Conservation (phyloP, 768 basidiomycete genomes). For the Pleurotus tuoliensis region DNA sequence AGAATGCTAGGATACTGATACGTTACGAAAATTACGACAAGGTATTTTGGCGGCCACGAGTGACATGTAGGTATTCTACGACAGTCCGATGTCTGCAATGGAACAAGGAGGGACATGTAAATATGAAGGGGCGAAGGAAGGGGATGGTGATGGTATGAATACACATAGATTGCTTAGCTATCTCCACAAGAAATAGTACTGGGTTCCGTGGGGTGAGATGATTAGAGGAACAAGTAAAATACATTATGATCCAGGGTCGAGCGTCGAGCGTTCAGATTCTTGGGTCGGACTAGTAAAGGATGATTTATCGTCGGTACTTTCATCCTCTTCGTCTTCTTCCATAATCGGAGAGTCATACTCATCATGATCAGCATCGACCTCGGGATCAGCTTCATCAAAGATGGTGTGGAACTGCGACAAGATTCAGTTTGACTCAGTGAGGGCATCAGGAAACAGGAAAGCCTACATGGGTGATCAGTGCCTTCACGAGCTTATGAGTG, state of each 20-base stretch:
- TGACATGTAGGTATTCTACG: neutral
- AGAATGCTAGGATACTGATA: too few relatives aligned
- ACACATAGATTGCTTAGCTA: neutral
- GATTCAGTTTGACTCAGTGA: constrained; percentile 7
- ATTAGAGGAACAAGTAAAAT: neutral
- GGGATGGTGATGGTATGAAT: neutral
- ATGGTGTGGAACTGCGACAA: constrained; percentile 53
- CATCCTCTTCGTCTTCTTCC: constrained; percentile 52
- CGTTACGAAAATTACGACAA: too few relatives aligned
- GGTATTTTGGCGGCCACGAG: too few relatives aligned
- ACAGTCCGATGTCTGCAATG: neutral
- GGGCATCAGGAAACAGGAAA: neutral
- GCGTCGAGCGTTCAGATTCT: constrained; percentile 3
- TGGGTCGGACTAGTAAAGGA: neutral
- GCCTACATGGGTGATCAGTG: constrained; percentile 72
- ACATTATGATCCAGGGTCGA: constrained; percentile 3
- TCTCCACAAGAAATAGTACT: constrained; percentile 1
- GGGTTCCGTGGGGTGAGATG: neutral
- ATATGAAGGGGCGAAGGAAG: too few relatives aligned
- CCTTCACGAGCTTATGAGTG: constrained; percentile 72
- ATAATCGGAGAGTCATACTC: constrained; percentile 64
- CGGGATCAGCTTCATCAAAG: constrained; percentile 67
- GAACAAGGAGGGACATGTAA: neutral
- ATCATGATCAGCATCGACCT: constrained; percentile 57
- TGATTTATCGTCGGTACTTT: constrained; percentile 11